phyloP scores from a whole-genome alignment of 129 eudicot genomes.

The Saposhnikovia divaricata region DNA sequence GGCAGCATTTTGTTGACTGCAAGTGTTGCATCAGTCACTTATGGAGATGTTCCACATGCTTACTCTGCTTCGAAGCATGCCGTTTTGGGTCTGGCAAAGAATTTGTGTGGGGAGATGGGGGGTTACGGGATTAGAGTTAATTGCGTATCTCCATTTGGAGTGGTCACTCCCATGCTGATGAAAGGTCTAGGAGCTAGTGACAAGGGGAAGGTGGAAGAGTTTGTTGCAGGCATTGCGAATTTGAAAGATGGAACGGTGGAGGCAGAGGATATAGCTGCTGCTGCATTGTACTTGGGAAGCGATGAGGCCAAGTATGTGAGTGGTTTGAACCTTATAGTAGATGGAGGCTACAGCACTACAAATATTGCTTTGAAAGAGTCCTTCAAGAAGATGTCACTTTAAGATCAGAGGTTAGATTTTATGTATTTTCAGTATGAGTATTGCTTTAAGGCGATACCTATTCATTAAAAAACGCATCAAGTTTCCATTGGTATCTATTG shows the following conservation, averaged over 20 bases:
- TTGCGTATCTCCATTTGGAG: slow-evolving; percentile 1
- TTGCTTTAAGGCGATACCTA: too few species aligned
- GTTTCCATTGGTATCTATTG: not conserved
- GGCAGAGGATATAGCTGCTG: slow-evolving; percentile 8
- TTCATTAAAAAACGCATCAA: not conserved
- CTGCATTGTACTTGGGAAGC: slow-evolving; percentile 12
- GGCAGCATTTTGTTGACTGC: slow-evolving; percentile 26
- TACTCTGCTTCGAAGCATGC: slow-evolving; percentile 5
- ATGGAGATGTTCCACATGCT: not conserved
- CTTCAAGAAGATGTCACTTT: not conserved
- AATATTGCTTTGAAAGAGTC: slow-evolving; percentile 3
- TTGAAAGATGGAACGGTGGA: not conserved
- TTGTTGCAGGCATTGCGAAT: not conserved
- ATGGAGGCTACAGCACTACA: slow-evolving; percentile 15
- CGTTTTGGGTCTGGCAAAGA: not conserved
- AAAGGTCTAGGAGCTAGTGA: not conserved
- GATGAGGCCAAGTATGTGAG: slow-evolving; percentile 16
- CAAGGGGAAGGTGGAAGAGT: not conserved
- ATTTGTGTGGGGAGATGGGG: slow-evolving; percentile 8
- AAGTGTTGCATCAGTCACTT: slow-evolving; percentile 13
- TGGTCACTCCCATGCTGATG: not conserved
- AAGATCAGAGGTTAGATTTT: not conserved
- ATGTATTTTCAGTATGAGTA: not conserved
- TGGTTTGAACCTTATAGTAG: slow-evolving; percentile 8
- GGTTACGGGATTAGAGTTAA: slow-evolving; percentile 1